Evolutionary conservation across 2,329 filamentous ascomycete genomes (phyloP).

Genomic region (Aureobasidium leucospermi): DNA sequence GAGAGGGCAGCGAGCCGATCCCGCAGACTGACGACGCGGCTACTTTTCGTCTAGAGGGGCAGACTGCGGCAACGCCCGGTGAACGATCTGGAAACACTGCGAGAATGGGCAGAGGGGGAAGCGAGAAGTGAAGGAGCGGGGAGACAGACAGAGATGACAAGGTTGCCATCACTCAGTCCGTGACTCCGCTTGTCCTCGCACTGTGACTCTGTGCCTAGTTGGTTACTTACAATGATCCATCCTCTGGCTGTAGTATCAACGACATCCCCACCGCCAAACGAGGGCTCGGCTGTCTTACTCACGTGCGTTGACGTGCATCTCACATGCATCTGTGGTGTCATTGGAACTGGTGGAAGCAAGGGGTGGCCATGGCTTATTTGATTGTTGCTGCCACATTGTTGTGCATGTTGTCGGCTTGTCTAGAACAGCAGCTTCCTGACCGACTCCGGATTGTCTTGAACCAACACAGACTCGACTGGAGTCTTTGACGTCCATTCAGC

Average conservation of each 20-base stretch:
- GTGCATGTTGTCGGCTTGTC: background rate
- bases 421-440: background rate
- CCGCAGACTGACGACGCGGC: background rate
- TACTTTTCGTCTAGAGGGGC: constrained; percentile 3
- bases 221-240: background rate
- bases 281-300: constrained; percentile 1
- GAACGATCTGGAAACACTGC: too few species aligned
- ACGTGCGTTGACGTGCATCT: constrained; percentile 9
- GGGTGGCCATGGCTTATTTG: background rate
- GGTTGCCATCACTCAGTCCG: background rate
- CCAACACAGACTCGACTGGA: background rate
- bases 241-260: background rate
- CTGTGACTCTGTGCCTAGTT: background rate
- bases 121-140: background rate
- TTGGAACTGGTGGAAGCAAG: background rate
- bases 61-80: background rate
- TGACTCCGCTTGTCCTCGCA: background rate
- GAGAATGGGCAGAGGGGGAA: background rate
- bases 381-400: background rate
- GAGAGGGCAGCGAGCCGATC: background rate
- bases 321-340: background rate
- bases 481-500: background rate
- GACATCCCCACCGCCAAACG: background rate
- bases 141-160: background rate
- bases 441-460: background rate